phyloP scores from a whole-genome alignment of 345 rosid species.

The Geranium brycei region DNA sequence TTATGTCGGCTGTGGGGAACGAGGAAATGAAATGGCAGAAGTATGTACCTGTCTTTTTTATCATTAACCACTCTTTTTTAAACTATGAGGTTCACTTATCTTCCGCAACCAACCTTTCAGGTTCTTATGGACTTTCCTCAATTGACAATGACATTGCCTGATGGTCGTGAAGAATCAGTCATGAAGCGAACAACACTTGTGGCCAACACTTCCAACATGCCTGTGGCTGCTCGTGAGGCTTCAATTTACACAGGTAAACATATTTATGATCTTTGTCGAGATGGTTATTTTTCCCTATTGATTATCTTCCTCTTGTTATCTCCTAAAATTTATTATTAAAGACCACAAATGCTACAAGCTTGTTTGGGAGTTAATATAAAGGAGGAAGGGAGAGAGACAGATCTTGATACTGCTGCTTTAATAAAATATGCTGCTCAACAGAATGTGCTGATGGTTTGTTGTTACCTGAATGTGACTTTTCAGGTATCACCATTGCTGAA shows the following conservation, averaged over 20 bases:
- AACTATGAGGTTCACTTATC: conserved; percentile 2
- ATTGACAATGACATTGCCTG: conserved; percentile 99
- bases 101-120: conserved; percentile 21
- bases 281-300: neutral
- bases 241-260: conserved; percentile 86
- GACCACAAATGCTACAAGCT: no score
- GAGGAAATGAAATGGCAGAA: conserved; percentile 99
- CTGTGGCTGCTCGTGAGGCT: conserved; percentile 99
- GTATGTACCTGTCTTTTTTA: conserved; percentile 22
- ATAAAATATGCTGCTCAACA: no score
- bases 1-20: conserved; percentile 97
- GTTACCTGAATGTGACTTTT: conserved; percentile 6
- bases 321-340: neutral
- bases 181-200: conserved; percentile 99
- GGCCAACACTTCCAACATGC: conserved; percentile 99
- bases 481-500: conserved; percentile 97
- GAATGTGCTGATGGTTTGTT: neutral
- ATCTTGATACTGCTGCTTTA: no score
- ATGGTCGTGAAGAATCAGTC: conserved; percentile 99
- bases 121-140: conserved; percentile 99
- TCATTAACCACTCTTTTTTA: conserved; percentile 1
- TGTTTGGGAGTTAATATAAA: no score
- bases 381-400: no score
- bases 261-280: neutral
- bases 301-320: neutral